phyloP scores from a whole-genome alignment of 371 early-diverging fungal genomes.

The Globomyces sp. region DNA sequence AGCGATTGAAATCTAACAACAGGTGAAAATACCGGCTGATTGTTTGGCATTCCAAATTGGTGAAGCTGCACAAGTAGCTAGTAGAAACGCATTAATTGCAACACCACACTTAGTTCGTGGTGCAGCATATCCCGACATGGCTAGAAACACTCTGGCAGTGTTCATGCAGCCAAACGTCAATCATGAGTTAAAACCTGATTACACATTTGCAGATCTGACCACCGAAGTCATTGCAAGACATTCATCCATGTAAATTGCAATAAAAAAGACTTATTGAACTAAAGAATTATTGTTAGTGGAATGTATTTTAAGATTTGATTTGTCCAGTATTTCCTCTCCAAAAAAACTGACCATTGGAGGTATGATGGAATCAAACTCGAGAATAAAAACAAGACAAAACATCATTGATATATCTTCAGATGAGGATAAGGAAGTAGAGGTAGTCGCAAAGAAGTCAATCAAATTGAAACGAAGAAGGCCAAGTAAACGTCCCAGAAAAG shows the following conservation, averaged over 20 bases:
- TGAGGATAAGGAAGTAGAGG: no score
- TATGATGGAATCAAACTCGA: no score
- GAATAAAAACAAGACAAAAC: no score
- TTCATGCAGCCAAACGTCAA: conserved; percentile 58
- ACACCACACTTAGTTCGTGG: conserved; percentile 65
- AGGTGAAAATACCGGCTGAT: conserved; percentile 57
- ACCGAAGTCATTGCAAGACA: conserved; percentile 41
- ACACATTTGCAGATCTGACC: conserved; percentile 61
- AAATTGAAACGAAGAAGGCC: no score
- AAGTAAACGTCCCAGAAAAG: no score
- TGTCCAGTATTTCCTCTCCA: no score
- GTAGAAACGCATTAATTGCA: conserved; percentile 50
- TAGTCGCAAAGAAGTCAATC: no score
- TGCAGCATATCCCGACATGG: conserved; percentile 37
- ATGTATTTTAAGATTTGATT: no score
- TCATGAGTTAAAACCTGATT: conserved; percentile 35
- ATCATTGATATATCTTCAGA: no score
- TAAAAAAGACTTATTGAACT: neutral
- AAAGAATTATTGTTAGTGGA: no score
- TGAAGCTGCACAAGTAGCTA: conserved; percentile 56
- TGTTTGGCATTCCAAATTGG: conserved; percentile 65
- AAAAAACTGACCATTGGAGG: no score
- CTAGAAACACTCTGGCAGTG: conserved; percentile 65
- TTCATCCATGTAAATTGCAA: neutral
- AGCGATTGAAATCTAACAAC: neutral